These are phyloP conservation scores for Phyllostachys edulis DNA, from an alignment of 176 grass and related monocot species.

Conservation along the genomic window DNA sequence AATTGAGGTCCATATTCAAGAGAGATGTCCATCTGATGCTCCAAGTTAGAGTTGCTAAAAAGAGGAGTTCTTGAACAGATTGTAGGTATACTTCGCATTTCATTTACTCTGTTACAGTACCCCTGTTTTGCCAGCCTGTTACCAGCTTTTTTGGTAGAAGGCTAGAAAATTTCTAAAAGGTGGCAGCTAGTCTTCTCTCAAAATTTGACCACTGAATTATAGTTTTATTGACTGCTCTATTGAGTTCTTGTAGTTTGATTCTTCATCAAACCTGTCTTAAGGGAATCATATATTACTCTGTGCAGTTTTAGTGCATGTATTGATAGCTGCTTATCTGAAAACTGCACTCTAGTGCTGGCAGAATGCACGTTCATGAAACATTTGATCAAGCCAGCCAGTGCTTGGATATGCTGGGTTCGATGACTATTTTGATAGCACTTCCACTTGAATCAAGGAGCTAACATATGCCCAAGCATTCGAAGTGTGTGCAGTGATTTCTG, in stretches of 20 bases:
- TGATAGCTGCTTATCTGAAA: slow-evolving; percentile 3
- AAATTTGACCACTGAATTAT: not conserved
- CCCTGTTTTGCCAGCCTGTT: not conserved
- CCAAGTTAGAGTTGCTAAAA: slow-evolving; percentile 87
- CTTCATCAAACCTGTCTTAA: not conserved
- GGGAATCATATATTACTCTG: not conserved
- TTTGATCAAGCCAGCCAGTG: not conserved
- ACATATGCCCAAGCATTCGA: not conserved
- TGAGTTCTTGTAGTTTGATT: not conserved
- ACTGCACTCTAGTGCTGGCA: not conserved
- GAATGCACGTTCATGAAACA: not conserved
- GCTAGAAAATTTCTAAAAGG: not conserved
- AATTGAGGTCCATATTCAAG: slow-evolving; percentile 93
- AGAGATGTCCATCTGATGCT: slow-evolving; percentile 95
- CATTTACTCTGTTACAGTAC: not conserved
- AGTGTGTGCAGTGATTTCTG: not conserved
- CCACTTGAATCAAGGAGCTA: not conserved
- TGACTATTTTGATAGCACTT: not conserved
- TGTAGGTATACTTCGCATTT: slow-evolving; percentile 27
- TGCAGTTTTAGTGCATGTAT: slow-evolving; percentile 28
- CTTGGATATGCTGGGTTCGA: not conserved
- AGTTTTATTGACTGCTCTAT: not conserved
- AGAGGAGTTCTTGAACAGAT: slow-evolving; percentile 58
- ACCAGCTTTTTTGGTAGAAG: slow-evolving; percentile 10
- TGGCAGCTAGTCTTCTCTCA: not conserved